Evolutionary conservation across 139 green algal species (phyloP).

Genomic region (Chlamydomonas sphaeroides): DNA sequence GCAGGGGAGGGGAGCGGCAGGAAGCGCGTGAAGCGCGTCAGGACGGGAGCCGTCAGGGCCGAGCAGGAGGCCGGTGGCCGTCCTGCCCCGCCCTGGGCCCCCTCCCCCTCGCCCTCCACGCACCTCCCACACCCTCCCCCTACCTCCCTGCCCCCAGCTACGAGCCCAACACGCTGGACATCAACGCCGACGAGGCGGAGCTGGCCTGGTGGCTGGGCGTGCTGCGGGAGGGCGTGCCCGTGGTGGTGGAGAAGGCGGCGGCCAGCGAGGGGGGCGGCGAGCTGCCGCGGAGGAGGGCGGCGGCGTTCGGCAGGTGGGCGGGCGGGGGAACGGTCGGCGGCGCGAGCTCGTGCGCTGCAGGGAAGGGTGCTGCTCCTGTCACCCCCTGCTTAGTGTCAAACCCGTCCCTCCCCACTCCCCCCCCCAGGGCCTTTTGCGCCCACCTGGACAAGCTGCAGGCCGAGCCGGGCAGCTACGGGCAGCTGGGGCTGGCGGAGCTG

Average conservation of each 20-base stretch:
- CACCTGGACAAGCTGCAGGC: constrained; percentile 81
- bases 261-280: constrained; percentile 65
- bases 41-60: too few relatives aligned
- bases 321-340: background rate
- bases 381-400: background rate
- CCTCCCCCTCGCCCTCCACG: background rate
- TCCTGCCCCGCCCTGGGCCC: too few relatives aligned
- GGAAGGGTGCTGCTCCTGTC: background rate
- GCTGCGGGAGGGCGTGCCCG: constrained; percentile 74
- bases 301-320: constrained; percentile 76
- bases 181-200: constrained; percentile 79
- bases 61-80: too few relatives aligned
- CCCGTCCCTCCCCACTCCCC: background rate
- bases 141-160: constrained; percentile 68
- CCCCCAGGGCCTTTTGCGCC: constrained; percentile 69
- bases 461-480: constrained; percentile 88
- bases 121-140: background rate
- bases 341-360: too few relatives aligned
- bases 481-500: constrained; percentile 89
- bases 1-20: too few relatives aligned
- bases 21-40: too few relatives aligned
- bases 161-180: constrained; percentile 92
- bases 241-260: constrained; percentile 85
- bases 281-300: constrained; percentile 67
- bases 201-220: constrained; percentile 90